phyloP scores from a whole-genome alignment of 2,329 filamentous ascomycete species.

The Neofusicoccum ribis region DNA sequence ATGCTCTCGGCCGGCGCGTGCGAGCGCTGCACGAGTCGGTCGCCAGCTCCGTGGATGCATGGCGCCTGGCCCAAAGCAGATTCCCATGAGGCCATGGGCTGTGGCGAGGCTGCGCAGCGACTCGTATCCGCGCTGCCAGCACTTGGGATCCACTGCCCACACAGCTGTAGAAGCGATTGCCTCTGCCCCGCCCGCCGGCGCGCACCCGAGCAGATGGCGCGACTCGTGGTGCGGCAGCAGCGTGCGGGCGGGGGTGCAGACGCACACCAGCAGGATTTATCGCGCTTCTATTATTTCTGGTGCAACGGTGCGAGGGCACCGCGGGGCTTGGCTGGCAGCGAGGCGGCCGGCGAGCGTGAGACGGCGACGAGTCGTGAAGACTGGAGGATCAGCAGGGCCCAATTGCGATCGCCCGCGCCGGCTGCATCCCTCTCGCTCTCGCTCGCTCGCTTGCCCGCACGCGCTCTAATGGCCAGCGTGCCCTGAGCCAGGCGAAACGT shows the following conservation, averaged over 20 bases:
- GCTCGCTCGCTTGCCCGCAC: too few relatives aligned
- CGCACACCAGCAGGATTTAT: neutral
- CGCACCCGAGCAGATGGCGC: neutral
- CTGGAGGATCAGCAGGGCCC: neutral
- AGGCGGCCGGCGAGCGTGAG: neutral
- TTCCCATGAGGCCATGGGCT: neutral
- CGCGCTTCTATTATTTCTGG: neutral
- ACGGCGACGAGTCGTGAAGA: neutral
- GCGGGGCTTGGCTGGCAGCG: neutral
- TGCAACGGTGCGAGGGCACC: constrained; percentile 7
- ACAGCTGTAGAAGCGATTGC: neutral
- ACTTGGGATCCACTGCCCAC: neutral
- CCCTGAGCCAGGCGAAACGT: too few relatives aligned
- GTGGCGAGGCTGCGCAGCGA: neutral
- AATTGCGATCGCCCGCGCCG: too few relatives aligned
- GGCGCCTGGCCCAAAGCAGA: neutral
- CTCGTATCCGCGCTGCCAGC: constrained; percentile 4
- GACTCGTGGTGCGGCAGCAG: neutral
- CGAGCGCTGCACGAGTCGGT: neutral
- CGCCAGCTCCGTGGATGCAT: neutral
- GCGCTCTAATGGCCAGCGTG: too few relatives aligned
- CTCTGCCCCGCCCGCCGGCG: neutral
- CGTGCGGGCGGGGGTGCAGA: neutral
- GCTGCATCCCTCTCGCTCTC: too few relatives aligned
- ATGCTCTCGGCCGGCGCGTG: too few relatives aligned